phyloP scores from a whole-genome alignment of 805 yeast species.

The Jamesozyma lodderae region DNA sequence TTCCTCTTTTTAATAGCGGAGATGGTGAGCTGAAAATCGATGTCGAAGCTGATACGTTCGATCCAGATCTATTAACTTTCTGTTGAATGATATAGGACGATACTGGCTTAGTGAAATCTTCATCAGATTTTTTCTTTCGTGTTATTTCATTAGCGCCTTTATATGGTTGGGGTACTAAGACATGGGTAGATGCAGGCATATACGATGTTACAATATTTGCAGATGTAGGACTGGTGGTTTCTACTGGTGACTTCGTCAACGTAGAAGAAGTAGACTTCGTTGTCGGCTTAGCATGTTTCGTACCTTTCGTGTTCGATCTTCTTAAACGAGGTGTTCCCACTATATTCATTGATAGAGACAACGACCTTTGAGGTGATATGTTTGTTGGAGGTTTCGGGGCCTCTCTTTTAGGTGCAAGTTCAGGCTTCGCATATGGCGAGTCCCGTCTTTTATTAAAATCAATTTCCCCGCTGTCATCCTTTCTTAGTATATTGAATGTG shows the following conservation, averaged over 20 bases:
- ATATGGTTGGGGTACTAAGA: conserved; percentile 37
- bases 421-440: conserved; percentile 57
- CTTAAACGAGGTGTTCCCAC: conserved; percentile 11
- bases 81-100: conserved; percentile 11
- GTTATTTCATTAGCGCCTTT: conserved; percentile 22
- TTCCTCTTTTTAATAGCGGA: conserved; percentile 21
- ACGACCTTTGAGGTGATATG: conserved; percentile 17
- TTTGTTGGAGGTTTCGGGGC: conserved; percentile 61
- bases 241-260: conserved; percentile 4
- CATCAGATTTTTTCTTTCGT: conserved; percentile 9
- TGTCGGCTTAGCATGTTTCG: neutral
- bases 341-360: conserved; percentile 10
- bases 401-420: conserved; percentile 57
- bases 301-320: conserved; percentile 11
- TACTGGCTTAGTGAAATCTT: conserved; percentile 8
- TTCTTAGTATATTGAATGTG: conserved; percentile 59
- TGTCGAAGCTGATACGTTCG: conserved; percentile 7
- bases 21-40: conserved; percentile 21
- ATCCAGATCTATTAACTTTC: conserved; percentile 17
- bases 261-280: conserved; percentile 16
- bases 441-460: conserved; percentile 73
- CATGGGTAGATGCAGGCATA: conserved; percentile 37
- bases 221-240: conserved; percentile 8
- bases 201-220: conserved; percentile 30
- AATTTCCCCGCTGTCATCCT: conserved; percentile 57